These are phyloP conservation scores for Calvatia gigantea DNA, from an alignment of 768 basidiomycete genomes.

Conservation along the genomic window DNA sequence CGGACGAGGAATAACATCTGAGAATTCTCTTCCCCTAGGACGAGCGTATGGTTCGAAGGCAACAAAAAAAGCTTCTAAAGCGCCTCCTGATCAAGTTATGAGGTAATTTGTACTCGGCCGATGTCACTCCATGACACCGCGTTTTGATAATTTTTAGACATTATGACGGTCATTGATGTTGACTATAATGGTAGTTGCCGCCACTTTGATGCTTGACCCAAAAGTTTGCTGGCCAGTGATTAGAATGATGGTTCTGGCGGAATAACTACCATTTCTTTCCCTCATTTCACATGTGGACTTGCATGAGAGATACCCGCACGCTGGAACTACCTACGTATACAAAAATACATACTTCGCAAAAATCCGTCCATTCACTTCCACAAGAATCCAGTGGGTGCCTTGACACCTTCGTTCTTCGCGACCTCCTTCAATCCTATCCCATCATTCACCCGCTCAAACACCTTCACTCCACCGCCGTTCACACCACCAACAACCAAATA, in stretches of 20 bases:
- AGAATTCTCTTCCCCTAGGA: too few species aligned
- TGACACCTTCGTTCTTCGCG: conserved; percentile 40
- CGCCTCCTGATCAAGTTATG: not conserved
- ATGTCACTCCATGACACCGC: conserved; percentile 1
- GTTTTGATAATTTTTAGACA: not conserved
- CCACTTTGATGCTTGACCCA: too few species aligned
- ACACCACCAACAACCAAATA: conserved; percentile 67
- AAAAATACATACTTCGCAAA: not conserved
- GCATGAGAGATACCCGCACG: not conserved
- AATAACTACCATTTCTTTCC: too few species aligned
- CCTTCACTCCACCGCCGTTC: conserved; percentile 61
- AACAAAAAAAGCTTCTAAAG: not conserved
- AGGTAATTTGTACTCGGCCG: conserved; percentile 8
- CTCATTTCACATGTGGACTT: not conserved
- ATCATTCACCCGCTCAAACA: conserved; percentile 63
- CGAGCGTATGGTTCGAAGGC: too few species aligned
- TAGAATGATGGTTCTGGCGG: too few species aligned
- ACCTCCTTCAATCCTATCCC: conserved; percentile 53
- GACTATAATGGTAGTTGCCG: not conserved
- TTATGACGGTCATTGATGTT: not conserved
- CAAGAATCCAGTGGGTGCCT: conserved; percentile 53
- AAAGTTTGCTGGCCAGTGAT: too few species aligned
- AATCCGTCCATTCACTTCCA: conserved; percentile 30
- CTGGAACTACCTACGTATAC: not conserved
- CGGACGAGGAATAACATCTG: too few species aligned